Conservation (phyloP, 2,329 filamentous ascomycete species). For the Thermothelomyces thermophilus region DNA sequence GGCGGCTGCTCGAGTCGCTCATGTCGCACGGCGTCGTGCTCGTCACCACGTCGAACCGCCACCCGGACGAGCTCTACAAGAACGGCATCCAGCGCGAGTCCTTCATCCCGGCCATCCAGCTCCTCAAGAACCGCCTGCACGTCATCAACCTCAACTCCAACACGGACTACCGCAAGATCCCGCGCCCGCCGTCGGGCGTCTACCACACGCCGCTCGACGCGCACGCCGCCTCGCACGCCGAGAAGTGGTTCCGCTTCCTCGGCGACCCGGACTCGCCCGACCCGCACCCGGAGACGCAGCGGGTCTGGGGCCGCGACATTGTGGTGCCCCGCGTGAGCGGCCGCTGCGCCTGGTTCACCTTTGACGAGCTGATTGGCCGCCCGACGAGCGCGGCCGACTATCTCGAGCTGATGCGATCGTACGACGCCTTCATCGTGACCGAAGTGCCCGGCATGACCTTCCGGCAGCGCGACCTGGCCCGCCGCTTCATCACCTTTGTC, state of each 20-base stretch:
- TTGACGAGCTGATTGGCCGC: slow-evolving; percentile 81
- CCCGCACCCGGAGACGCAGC: slow-evolving; percentile 71
- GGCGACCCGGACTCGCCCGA: slow-evolving; percentile 72
- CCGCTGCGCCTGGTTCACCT: slow-evolving; percentile 82
- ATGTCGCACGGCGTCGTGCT: slow-evolving; percentile 97
- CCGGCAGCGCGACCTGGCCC: slow-evolving; percentile 75
- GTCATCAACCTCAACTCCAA: slow-evolving; percentile 93
- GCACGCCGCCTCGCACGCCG: slow-evolving; percentile 70
- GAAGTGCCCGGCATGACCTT: slow-evolving; percentile 89
- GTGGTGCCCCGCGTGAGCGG: slow-evolving; percentile 82
- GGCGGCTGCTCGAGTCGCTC: slow-evolving; percentile 76
- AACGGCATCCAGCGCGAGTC: slow-evolving; percentile 95
- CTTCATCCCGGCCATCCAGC: slow-evolving; percentile 90
- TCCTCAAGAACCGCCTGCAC: slow-evolving; percentile 75
- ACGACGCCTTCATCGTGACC: slow-evolving; percentile 88
- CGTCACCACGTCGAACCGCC: slow-evolving; percentile 93
- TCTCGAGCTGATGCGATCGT: slow-evolving; percentile 80
- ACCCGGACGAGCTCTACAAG: slow-evolving; percentile 93
- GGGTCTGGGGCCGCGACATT: slow-evolving; percentile 90
- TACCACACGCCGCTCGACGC: slow-evolving; percentile 84
- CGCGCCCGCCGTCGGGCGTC: slow-evolving; percentile 83
- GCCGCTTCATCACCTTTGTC: slow-evolving; percentile 95
- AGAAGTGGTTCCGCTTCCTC: slow-evolving; percentile 93
- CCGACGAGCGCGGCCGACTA: slow-evolving; percentile 94
- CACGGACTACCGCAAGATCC: slow-evolving; percentile 96